Percentiles rank a stretch among this genome's conserved stretches.
These are phyloP conservation scores for Puccinia coronata DNA, from an alignment of 1,284 basidiomycete species.

Conservation along the genomic window DNA sequence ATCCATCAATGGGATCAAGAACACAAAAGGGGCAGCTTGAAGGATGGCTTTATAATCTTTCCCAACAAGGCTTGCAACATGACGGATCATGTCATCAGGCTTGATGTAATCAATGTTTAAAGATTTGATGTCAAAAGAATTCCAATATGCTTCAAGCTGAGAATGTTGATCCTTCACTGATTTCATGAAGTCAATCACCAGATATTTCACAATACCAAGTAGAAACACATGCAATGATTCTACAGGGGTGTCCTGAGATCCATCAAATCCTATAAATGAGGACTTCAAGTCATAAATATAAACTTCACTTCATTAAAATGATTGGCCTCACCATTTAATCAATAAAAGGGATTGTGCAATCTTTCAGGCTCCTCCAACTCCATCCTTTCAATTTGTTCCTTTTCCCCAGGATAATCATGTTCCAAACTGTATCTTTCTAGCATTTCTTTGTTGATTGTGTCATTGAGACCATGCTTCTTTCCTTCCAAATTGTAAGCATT, in stretches of 20 bases:
- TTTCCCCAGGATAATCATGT: too few species aligned
- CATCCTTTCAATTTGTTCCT: too few species aligned
- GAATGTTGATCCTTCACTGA: neutral
- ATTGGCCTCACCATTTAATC: too few species aligned
- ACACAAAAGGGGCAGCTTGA: slow-evolving; percentile 61
- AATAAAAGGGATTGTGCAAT: too few species aligned
- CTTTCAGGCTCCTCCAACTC: too few species aligned
- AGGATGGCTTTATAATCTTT: slow-evolving; percentile 59
- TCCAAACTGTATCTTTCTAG: too few species aligned
- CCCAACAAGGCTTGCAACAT: slow-evolving; percentile 58
- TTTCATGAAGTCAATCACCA: neutral
- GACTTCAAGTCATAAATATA: too few species aligned
- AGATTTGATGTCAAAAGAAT: neutral
- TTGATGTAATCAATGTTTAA: neutral
- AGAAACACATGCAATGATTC: neutral
- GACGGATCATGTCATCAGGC: slow-evolving; percentile 24
- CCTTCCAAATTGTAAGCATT: too few species aligned
- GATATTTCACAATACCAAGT: neutral
- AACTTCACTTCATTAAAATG: too few species aligned
- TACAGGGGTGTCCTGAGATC: neutral
- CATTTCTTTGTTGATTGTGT: too few species aligned
- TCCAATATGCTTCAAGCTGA: neutral
- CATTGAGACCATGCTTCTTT: too few species aligned
- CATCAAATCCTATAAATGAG: slow-evolving; percentile 3
- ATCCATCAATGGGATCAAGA: slow-evolving; percentile 56